Conservation (phyloP, 176 grass and related monocot genomes). For the Poa pratensis region DNA sequence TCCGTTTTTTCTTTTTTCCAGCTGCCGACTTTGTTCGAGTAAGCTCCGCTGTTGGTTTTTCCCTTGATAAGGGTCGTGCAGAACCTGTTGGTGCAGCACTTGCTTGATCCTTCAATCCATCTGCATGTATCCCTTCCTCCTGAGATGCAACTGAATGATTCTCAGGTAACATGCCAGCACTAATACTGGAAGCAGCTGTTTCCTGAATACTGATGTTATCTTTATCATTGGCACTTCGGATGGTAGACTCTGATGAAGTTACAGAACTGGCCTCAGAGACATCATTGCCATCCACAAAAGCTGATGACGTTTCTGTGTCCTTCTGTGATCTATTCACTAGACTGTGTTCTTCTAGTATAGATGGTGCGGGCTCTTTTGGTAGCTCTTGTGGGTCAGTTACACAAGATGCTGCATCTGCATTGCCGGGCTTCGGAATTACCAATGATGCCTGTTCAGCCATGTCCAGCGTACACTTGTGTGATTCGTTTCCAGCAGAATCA, state of each 20-base stretch:
- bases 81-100: conserved; percentile 35
- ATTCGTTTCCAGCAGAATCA: conserved; percentile 43
- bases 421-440: conserved; percentile 17
- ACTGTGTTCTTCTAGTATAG: conserved; percentile 35
- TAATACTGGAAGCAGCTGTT: conserved; percentile 25
- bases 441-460: conserved; percentile 38
- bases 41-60: conserved; percentile 61
- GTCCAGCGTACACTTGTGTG: not conserved
- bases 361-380: conserved; percentile 31
- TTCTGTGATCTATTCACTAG: conserved; percentile 4
- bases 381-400: conserved; percentile 35
- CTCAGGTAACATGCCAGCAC: conserved; percentile 10
- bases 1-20: conserved; percentile 67
- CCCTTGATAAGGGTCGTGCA: conserved; percentile 51
- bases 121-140: conserved; percentile 49
- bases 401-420: conserved; percentile 29
- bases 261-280: conserved; percentile 19
- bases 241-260: conserved; percentile 36
- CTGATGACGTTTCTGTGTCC: conserved; percentile 18
- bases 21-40: conserved; percentile 51
- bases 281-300: conserved; percentile 31
- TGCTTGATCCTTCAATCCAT: conserved; percentile 42
- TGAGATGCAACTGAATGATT: conserved; percentile 31
- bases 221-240: conserved; percentile 42
- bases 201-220: conserved; percentile 39